Base-by-base conservation (phyloP, 2,329 filamentous ascomycete genomes). In the Calonectria henricotiae region DNA sequence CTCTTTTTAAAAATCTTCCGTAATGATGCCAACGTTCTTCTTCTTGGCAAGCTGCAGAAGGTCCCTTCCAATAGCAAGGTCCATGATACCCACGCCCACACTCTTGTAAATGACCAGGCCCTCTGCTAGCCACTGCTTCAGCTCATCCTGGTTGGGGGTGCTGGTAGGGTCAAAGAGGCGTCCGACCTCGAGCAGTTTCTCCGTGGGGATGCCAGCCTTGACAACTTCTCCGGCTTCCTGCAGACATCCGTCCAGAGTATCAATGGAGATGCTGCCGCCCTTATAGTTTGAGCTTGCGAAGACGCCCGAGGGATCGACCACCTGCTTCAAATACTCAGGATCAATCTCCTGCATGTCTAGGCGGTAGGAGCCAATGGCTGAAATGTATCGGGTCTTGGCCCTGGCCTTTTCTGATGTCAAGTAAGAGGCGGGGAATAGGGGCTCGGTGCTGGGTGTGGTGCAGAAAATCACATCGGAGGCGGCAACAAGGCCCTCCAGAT, bases 91-190 rank as follows among this genome's bases (percentile, higher is more conserved):
- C 65, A 93, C 79, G 0, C 91, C 91, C 3, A 93, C 90, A 73
- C 89, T 89, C 85, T 93, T 93, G 77, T 91, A 93, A 39, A 93
- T 88, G 0, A 93, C 88, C 78, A 92, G 91, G 0, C 91, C 91
- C 55, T 83, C 85, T 70, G 88, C 85, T 62, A 92, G 76, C 90
- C 91, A 93, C 41, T 90, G 87, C 46, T 83, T 83, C 73, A 92
- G 72, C 23, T 72, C 74, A 2, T 20, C 27, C 0, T 72, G 63
- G 8, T 61, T 67, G 0, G 63, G 23, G 0, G 65, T 55, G 1
- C 71, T 70, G 12, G 65, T 70, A 0, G 20, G 62, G 1, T 74
- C 83, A 1, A 92, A 82, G 0, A 91, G 87, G 0, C 90, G 89
- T 5, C 90, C 90, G 66, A 89, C 85, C 27, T 85, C 79, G 0